A percentile compares a stretch with the other conserved stretches of the same genome.
Conservation (phyloP, 1,284 basidiomycete species). For the Leccinum subrobustum region DNA sequence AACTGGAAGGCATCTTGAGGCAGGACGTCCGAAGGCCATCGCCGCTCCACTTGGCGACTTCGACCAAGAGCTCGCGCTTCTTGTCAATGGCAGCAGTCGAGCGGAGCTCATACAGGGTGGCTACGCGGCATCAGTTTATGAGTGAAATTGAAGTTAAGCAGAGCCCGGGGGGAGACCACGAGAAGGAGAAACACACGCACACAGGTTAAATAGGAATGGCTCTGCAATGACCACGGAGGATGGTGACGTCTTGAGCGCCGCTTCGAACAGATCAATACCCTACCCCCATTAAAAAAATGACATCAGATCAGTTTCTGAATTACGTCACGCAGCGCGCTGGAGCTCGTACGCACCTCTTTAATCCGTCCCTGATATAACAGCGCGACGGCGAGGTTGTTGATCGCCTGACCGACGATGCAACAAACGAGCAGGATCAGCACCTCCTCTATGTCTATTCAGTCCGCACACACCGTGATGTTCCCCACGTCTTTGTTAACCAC, state of each 20-base stretch:
- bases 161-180: not conserved
- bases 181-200: constrained; percentile 42
- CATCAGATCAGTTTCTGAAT: too few species aligned
- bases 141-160: not conserved
- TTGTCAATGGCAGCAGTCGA: constrained; percentile 67
- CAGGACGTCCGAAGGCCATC: constrained; percentile 77
- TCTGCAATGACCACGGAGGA: constrained; percentile 69
- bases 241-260: constrained; percentile 58
- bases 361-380: constrained; percentile 67
- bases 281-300: constrained; percentile 25
- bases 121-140: constrained; percentile 36
- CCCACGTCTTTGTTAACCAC: constrained; percentile 51
- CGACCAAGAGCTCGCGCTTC: constrained; percentile 68
- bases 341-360: constrained; percentile 51
- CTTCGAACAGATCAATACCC: constrained; percentile 69
- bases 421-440: not conserved
- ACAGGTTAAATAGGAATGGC: constrained; percentile 79
- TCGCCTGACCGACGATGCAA: constrained; percentile 46
- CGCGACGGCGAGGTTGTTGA: constrained; percentile 74
- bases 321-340: not conserved
- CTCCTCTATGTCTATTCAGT: too few species aligned
- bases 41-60: constrained; percentile 80
- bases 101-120: constrained; percentile 77
- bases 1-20: constrained; percentile 71
- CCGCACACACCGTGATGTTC: constrained; percentile 51